A percentile compares a stretch with the other conserved stretches of the same genome.
phyloP scores from a whole-genome alignment of 31 red algal species.

The Pterothamnion heteromorphum region DNA sequence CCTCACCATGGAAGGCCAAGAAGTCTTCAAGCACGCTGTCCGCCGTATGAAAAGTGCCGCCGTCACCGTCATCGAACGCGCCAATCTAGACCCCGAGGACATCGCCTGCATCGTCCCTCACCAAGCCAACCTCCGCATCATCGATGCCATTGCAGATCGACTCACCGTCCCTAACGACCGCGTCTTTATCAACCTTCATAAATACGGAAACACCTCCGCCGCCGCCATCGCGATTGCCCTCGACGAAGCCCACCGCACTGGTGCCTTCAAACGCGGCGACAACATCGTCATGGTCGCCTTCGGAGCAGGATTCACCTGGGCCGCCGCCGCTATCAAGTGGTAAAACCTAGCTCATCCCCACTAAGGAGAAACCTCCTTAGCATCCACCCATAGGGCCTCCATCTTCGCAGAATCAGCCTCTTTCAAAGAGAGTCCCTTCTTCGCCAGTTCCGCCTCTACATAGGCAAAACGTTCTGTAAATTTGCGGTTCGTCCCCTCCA shows the following conservation, averaged over 20 bases:
- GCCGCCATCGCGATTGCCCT: background rate
- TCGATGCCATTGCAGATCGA: background rate
- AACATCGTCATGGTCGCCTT: background rate
- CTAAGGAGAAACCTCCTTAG: too few relatives aligned
- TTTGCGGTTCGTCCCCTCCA: slow-evolving; percentile 13
- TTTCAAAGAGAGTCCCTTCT: background rate
- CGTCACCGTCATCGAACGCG: background rate
- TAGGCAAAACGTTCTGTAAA: slow-evolving; percentile 5
- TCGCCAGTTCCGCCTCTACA: background rate
- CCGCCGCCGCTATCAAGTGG: background rate
- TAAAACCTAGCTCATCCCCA: too few relatives aligned
- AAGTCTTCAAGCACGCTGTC: background rate
- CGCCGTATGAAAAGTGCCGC: background rate
- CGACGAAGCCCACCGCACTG: background rate
- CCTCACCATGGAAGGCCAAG: background rate
- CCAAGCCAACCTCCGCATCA: background rate
- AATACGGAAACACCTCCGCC: slow-evolving; percentile 12
- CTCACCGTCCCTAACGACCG: background rate
- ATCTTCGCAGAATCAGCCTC: slow-evolving; percentile 3
- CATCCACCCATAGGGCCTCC: slow-evolving; percentile 12
- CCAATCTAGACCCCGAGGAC: background rate
- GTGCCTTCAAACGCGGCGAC: background rate
- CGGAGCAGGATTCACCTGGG: background rate
- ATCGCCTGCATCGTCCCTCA: background rate
- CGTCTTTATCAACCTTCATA: background rate